Evolutionary conservation across 2,329 filamentous ascomycete species (phyloP).

Genomic region (Claviceps humidiphila): DNA sequence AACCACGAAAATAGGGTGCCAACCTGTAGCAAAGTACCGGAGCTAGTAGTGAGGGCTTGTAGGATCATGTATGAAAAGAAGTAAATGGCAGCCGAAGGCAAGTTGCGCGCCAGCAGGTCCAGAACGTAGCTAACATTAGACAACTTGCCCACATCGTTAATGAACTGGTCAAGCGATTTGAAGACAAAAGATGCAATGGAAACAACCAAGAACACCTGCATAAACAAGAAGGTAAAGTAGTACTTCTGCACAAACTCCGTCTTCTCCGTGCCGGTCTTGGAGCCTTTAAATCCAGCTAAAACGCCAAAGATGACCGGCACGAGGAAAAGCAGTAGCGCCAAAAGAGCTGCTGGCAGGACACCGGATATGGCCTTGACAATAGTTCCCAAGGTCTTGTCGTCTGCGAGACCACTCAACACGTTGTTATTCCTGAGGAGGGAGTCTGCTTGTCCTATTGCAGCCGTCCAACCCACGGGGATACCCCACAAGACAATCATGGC

Average conservation of each 20-base stretch:
- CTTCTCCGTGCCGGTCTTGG: constrained; percentile 67
- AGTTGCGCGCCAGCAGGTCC: constrained; percentile 56
- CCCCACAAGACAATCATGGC: constrained; percentile 82
- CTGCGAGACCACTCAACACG: constrained; percentile 59
- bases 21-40: constrained; percentile 75
- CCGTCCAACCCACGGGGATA: constrained; percentile 79
- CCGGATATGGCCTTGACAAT: constrained; percentile 58
- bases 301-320: constrained; percentile 68
- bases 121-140: constrained; percentile 53
- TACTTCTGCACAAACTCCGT: constrained; percentile 79
- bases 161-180: constrained; percentile 50
- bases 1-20: constrained; percentile 71
- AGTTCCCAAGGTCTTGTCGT: constrained; percentile 45
- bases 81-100: constrained; percentile 84
- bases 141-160: constrained; percentile 32
- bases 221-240: constrained; percentile 89
- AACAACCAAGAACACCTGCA: constrained; percentile 88
- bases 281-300: constrained; percentile 60
- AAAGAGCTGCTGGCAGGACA: constrained; percentile 67
- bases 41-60: constrained; percentile 81
- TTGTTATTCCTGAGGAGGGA: constrained; percentile 49
- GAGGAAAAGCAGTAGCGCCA: constrained; percentile 66
- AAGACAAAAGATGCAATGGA: constrained; percentile 65
- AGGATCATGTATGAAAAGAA: constrained; percentile 99
- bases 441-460: constrained; percentile 65